phyloP scores from a whole-genome alignment of 2,329 filamentous ascomycete species.

The Fusarium nisikadoi region DNA sequence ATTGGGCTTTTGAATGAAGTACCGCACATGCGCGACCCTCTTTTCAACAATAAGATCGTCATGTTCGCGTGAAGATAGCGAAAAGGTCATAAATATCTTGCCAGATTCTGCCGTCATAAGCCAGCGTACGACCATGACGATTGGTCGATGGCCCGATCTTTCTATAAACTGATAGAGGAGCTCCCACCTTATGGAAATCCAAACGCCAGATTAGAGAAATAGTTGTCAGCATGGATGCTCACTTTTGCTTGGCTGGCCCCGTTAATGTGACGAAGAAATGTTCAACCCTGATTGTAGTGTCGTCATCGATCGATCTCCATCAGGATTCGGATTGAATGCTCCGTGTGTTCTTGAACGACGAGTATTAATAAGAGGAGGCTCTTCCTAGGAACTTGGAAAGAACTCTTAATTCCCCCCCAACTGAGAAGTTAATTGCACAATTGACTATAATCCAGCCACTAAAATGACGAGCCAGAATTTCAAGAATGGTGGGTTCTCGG shows the following conservation, averaged over 20 bases:
- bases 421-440: background rate
- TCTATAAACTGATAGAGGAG: background rate
- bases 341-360: constrained; percentile 8
- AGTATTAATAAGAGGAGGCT: constrained; percentile 20
- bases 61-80: constrained; percentile 10
- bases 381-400: background rate
- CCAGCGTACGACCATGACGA: constrained; percentile 1
- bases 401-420: background rate
- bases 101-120: constrained; percentile 6
- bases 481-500: constrained; percentile 29
- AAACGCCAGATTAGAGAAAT: background rate
- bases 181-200: background rate
- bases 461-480: constrained; percentile 41
- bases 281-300: constrained; percentile 26
- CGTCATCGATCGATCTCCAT: constrained; percentile 44
- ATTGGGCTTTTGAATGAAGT: background rate
- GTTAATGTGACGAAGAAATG: constrained; percentile 34
- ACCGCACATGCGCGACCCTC: background rate
- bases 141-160: background rate
- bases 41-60: constrained; percentile 12
- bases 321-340: constrained; percentile 33
- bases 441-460: background rate
- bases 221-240: background rate
- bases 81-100: background rate
- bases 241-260: constrained; percentile 27